Percentiles rank a stretch among this genome's conserved stretches.
These are phyloP conservation scores for Gillenia trifoliata DNA, from an alignment of 306 rosid genomes.

Conservation along the genomic window DNA sequence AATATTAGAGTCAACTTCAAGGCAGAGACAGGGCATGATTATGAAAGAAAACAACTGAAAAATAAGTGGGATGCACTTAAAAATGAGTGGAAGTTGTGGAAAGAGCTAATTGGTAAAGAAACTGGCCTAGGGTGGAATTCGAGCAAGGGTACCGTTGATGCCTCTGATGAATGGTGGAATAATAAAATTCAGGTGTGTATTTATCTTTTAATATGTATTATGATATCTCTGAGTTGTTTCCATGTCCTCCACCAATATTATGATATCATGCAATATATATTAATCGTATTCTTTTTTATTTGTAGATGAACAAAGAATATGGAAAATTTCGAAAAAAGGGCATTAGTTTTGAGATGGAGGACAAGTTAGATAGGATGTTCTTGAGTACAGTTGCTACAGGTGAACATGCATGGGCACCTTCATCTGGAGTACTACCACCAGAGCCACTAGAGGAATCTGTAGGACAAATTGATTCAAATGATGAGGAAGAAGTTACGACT, in stretches of 20 bases:
- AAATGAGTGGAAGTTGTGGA: slow-evolving; percentile 11
- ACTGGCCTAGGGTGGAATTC: not conserved
- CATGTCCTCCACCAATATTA: not conserved
- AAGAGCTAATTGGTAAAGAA: not conserved
- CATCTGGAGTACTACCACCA: too few relatives aligned
- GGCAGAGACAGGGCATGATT: not conserved
- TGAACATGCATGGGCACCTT: too few relatives aligned
- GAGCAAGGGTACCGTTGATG: not conserved
- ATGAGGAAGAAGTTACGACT: too few relatives aligned
- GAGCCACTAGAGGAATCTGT: too few relatives aligned
- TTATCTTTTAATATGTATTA: not conserved
- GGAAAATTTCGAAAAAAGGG: too few relatives aligned
- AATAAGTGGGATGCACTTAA: not conserved
- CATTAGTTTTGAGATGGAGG: too few relatives aligned
- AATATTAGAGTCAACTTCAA: not conserved
- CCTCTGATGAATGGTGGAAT: slow-evolving; percentile 1
- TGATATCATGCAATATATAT: not conserved
- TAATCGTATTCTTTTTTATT: too few relatives aligned
- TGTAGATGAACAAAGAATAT: too few relatives aligned
- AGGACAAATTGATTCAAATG: too few relatives aligned
- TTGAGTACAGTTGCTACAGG: too few relatives aligned
- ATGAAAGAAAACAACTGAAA: not conserved
- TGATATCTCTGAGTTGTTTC: too few relatives aligned
- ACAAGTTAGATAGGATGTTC: too few relatives aligned
- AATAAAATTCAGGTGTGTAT: not conserved